A percentile compares a stretch with the other conserved stretches of the same genome.
These are phyloP conservation scores for Syzygium syzygioides DNA, from an alignment of 441 rosid genomes.

Conservation along the genomic window DNA sequence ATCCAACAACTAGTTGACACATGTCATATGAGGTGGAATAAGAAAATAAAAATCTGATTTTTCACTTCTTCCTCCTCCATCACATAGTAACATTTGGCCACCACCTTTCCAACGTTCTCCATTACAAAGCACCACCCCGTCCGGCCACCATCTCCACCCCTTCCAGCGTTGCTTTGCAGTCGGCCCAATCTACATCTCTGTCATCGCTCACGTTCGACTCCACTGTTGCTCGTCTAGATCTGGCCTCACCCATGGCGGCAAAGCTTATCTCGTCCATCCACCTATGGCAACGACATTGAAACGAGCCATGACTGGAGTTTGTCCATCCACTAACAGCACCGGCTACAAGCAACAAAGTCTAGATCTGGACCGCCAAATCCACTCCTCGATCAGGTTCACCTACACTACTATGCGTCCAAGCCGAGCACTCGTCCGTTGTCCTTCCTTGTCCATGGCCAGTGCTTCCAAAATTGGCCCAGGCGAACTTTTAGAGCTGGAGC, in stretches of 20 bases:
- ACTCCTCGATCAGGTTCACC: too few species aligned
- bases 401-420: too few species aligned
- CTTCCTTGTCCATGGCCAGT: too few species aligned
- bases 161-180: not conserved
- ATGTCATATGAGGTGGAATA: fast-evolving
- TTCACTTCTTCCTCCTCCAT: not conserved
- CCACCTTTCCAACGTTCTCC: not conserved
- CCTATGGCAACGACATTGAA: too few species aligned
- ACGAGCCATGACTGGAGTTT: too few species aligned
- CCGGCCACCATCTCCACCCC: not conserved
- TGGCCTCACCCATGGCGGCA: not conserved
- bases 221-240: too few species aligned
- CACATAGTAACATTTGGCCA: not conserved
- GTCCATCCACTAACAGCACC: too few species aligned
- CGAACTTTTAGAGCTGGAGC: too few species aligned
- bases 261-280: not conserved
- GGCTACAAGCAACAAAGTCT: too few species aligned
- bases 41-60: not conserved
- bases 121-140: not conserved
- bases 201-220: not conserved
- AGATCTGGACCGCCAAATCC: too few species aligned
- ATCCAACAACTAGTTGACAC: not conserved
- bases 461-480: too few species aligned
- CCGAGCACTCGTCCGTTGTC: too few species aligned
- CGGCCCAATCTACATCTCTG: not conserved